phyloP scores from a whole-genome alignment of 495 filamentous ascomycete species.

The Cladorrhinum samala region DNA sequence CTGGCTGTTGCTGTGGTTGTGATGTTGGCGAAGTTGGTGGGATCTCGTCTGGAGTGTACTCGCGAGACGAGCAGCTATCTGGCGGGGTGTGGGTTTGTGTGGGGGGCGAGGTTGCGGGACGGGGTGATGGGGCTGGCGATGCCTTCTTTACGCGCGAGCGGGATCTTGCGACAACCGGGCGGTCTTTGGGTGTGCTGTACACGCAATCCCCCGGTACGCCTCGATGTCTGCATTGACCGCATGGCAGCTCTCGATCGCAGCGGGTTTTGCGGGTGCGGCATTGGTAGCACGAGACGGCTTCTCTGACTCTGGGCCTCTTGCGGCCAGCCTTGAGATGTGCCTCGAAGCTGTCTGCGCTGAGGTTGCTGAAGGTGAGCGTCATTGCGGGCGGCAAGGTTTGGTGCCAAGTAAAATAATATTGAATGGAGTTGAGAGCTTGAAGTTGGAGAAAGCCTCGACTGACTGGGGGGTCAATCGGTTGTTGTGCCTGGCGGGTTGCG shows the following conservation, averaged over 20 bases:
- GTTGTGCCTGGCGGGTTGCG: neutral
- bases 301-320: constrained; percentile 18
- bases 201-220: constrained; percentile 9
- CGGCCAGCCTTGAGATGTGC: constrained; percentile 15
- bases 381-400: constrained; percentile 1
- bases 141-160: neutral
- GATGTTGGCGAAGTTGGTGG: neutral
- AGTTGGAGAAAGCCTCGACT: too few species aligned
- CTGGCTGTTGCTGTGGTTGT: neutral
- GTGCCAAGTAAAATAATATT: too few species aligned
- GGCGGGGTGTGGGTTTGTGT: constrained; percentile 8
- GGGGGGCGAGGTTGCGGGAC: neutral
- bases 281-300: constrained; percentile 19
- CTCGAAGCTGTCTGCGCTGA: constrained; percentile 21
- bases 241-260: constrained; percentile 54
- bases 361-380: constrained; percentile 18
- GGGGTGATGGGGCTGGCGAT: neutral
- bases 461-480: too few species aligned
- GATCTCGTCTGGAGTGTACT: constrained; percentile 8
- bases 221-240: constrained; percentile 24
- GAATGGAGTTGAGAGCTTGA: too few species aligned
- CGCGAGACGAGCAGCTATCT: constrained; percentile 11
- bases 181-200: constrained; percentile 9
- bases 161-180: neutral
- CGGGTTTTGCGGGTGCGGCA: constrained; percentile 57